Evolutionary conservation across 2,329 filamentous ascomycete genomes (phyloP).

Genomic region (Lasiodiplodia theobromae): DNA sequence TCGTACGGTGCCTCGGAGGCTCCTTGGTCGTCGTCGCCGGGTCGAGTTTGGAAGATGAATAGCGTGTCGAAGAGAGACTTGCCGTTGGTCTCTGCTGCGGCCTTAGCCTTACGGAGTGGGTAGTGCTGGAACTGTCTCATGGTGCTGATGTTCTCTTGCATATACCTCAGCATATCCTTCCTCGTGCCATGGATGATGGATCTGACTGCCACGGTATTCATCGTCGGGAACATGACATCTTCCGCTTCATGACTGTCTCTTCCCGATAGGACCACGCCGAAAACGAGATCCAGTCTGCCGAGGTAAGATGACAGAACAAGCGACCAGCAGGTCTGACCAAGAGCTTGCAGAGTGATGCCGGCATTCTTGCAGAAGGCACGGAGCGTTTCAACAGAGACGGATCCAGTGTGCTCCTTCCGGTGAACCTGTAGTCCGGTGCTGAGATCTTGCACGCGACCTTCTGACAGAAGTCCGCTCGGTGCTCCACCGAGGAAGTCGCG

Average conservation of each 20-base stretch:
- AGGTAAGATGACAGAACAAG: conserved; percentile 70
- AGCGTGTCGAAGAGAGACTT: conserved; percentile 66
- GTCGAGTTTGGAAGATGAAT: conserved; percentile 70
- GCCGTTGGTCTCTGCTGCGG: conserved; percentile 54
- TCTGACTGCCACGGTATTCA: conserved; percentile 86
- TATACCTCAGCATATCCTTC: conserved; percentile 70
- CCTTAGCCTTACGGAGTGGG: conserved; percentile 74
- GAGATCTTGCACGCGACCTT: conserved; percentile 27
- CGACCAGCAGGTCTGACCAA: conserved; percentile 80
- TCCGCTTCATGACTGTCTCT: conserved; percentile 76
- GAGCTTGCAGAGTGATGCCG: conserved; percentile 75
- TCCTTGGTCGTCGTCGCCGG: conserved; percentile 34
- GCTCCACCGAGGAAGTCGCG: conserved; percentile 67
- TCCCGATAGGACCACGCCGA: conserved; percentile 84
- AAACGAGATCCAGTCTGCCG: conserved; percentile 74
- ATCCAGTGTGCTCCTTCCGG: conserved; percentile 57
- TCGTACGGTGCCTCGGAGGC: conserved; percentile 57
- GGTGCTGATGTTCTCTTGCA: conserved; percentile 73
- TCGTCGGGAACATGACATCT: conserved; percentile 80
- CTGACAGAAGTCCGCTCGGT: conserved; percentile 6
- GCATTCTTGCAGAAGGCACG: conserved; percentile 69
- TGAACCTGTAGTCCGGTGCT: conserved; percentile 38
- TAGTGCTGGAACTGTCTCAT: conserved; percentile 78
- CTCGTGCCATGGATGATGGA: conserved; percentile 74
- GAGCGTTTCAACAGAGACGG: conserved; percentile 51